These are phyloP conservation scores for Alternaria sp. DNA, from an alignment of 2,329 filamentous ascomycete species.

Conservation along the genomic window DNA sequence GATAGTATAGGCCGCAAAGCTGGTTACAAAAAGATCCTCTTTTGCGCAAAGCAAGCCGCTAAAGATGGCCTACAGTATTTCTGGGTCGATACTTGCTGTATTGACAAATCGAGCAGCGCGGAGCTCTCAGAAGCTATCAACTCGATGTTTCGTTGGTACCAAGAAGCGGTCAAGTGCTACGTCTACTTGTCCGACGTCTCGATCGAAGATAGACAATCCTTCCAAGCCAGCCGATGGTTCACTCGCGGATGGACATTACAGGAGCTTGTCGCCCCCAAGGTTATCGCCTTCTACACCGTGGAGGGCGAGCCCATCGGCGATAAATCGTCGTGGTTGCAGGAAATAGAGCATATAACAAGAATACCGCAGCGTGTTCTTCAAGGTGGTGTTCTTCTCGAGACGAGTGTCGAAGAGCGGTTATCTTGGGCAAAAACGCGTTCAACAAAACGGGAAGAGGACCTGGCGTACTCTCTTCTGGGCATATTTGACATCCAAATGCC, in stretches of 20 bases:
- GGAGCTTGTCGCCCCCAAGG: not conserved
- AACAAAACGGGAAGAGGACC: not conserved
- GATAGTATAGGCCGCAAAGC: too few species aligned
- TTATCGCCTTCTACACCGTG: fast-evolving
- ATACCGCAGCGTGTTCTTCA: not conserved
- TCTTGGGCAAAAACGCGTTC: not conserved
- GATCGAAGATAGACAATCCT: not conserved
- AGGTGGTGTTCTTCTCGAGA: not conserved
- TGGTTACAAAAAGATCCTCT: not conserved
- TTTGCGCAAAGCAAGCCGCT: not conserved
- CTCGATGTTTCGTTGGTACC: not conserved
- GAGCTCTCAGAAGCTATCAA: not conserved
- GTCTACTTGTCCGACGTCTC: not conserved
- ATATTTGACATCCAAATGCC: not conserved
- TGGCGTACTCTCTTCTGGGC: not conserved
- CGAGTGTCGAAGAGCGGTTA: not conserved
- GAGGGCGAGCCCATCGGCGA: not conserved
- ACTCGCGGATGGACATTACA: not conserved
- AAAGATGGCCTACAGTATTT: not conserved
- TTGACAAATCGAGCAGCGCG: not conserved
- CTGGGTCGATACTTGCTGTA: not conserved
- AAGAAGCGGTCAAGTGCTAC: not conserved
- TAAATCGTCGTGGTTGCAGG: not conserved
- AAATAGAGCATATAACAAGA: not conserved
- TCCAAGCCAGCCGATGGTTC: not conserved